Evolutionary conservation across 768 basidiomycete genomes (phyloP).

Genomic region (Antrodiella citrinella): DNA sequence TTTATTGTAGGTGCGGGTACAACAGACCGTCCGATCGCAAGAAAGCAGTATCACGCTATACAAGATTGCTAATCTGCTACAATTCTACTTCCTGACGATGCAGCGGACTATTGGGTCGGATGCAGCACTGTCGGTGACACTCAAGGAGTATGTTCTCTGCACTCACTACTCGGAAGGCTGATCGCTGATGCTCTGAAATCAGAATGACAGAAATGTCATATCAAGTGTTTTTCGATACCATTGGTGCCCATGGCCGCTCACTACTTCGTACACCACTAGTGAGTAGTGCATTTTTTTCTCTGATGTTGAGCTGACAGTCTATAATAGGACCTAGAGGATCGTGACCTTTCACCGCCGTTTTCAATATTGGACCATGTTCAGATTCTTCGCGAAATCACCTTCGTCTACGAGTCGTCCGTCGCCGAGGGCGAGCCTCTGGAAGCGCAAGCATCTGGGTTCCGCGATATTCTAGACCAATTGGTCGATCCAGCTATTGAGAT

Average conservation of each 20-base stretch:
- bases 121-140: constrained; percentile 64
- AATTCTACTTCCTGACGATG: constrained; percentile 94
- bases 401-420: constrained; percentile 81
- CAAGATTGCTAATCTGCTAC: constrained; percentile 89
- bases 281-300: constrained; percentile 13
- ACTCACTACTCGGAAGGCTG: neutral
- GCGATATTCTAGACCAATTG: constrained; percentile 73
- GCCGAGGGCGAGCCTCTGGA: constrained; percentile 38
- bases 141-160: constrained; percentile 55
- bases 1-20: constrained; percentile 70
- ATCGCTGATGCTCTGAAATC: neutral
- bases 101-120: constrained; percentile 81
- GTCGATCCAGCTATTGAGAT: constrained; percentile 79
- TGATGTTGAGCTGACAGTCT: neutral
- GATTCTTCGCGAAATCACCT: constrained; percentile 81
- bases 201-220: constrained; percentile 81
- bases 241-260: constrained; percentile 75
- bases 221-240: constrained; percentile 80
- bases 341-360: constrained; percentile 64
- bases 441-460: constrained; percentile 35
- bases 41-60: constrained; percentile 90
- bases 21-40: constrained; percentile 88
- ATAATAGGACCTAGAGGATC: constrained; percentile 56
- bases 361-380: constrained; percentile 76
- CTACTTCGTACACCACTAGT: constrained; percentile 48